Conservation (phyloP, 441 rosid genomes). For the Syzygium malaccense region DNA sequence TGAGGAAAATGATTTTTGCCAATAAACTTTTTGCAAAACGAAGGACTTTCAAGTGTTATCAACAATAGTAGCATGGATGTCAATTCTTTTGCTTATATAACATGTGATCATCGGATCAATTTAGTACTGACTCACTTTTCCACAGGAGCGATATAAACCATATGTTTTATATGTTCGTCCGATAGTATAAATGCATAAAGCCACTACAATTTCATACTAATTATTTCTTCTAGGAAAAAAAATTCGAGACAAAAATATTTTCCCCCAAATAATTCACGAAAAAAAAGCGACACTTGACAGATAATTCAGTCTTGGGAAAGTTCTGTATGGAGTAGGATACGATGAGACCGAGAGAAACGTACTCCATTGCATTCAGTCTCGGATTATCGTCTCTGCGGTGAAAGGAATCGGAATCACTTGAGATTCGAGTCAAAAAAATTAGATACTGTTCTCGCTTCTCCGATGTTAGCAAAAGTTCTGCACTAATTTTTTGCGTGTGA, state of each 20-base stretch:
- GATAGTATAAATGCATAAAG: neutral
- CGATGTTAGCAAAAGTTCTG: neutral
- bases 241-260: neutral
- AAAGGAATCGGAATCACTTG: neutral
- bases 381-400: neutral
- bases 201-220: too few species aligned
- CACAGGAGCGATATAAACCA: too few species aligned
- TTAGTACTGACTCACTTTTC: neutral
- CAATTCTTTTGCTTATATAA: too few species aligned
- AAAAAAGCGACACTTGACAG: neutral
- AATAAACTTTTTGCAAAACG: neutral
- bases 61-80: neutral
- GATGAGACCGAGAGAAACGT: neutral
- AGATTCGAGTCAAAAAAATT: neutral
- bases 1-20: neutral
- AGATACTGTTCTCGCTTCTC: neutral
- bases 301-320: neutral
- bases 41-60: neutral
- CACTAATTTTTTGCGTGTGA: neutral
- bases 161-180: neutral
- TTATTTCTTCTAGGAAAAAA: neutral
- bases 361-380: neutral
- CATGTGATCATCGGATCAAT: neutral
- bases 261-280: neutral
- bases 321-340: neutral